Conservation (phyloP, 2,329 filamentous ascomycete species). For the Sporothrix humicola region DNA sequence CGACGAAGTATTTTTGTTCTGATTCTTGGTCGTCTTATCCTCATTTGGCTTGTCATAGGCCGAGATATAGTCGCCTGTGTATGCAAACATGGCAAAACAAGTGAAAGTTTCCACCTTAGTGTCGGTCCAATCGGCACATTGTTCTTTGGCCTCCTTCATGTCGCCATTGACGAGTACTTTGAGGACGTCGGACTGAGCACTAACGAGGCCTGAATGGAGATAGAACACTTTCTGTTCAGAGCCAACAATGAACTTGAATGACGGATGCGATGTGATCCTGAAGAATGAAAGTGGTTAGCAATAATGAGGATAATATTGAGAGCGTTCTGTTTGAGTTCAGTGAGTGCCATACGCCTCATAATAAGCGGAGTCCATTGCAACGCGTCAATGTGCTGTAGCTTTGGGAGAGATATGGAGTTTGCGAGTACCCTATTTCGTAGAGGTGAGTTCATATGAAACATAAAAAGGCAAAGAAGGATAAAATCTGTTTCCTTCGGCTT, state of each 20-base stretch:
- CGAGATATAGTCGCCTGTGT: neutral
- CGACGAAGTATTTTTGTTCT: too few species aligned
- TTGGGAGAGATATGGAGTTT: too few species aligned
- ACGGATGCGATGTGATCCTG: neutral
- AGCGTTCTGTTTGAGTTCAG: too few species aligned
- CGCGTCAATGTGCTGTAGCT: too few species aligned
- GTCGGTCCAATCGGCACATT: neutral
- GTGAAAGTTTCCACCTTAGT: neutral
- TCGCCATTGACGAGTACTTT: neutral
- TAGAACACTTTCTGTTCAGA: neutral
- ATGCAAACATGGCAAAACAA: neutral
- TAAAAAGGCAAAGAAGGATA: too few species aligned
- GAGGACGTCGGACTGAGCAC: neutral
- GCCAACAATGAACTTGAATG: constrained; percentile 2
- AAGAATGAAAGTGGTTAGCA: neutral
- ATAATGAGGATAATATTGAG: too few species aligned
- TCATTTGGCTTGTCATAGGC: neutral
- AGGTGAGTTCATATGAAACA: too few species aligned
- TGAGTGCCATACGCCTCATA: too few species aligned
- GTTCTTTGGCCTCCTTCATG: neutral
- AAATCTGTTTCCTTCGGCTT: too few species aligned
- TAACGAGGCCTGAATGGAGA: neutral
- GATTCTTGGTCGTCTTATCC: too few species aligned
- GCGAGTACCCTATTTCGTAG: too few species aligned
- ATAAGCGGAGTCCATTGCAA: too few species aligned